Evolutionary conservation across 139 green algal genomes (phyloP), one percentile per base, ranked within the genome.

Genomic region (Chlamydomonas applanata): DNA sequence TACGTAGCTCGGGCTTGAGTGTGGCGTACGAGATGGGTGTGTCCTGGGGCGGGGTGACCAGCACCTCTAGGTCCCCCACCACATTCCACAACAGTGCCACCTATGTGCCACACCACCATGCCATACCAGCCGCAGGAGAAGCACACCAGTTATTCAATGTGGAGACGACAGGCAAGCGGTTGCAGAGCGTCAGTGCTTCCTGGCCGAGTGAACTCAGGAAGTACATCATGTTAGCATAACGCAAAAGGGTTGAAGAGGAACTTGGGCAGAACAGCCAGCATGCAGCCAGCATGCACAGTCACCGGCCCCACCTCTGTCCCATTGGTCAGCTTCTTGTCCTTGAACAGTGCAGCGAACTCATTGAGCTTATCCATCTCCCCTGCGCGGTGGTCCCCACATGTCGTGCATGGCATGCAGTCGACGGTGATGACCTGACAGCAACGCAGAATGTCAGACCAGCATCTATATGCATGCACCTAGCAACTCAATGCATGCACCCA

Each of bases 301-400:
- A 7, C 24, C 25, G 9, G 2, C 29, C 66, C 32, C 22, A 90
- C 74, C 72, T 86, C 81, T 0, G 79, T 85, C 49, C 71, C 73
- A 11, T 72, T 85, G 49, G 30, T 64, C 30, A 90, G 77, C 54
- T 82, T 85, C 68, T 83, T 83, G 27, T n/a, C 63, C 4, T 73
- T 27, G 56, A 91, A 88, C 54, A 78, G 72, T 20, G 27, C 22
- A 1, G 77, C 79, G 70, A 95, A 93, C 27, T 78, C 52, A 20
- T 89, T 78, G 64, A 95, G 85, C 2, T 79, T 79, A 3, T 52
- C 77, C 0, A 76, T 82, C 57, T 93, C 89, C 34, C 85, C 85
- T 81, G 75, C 34, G 22, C 66, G 19, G 35, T 11, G 11, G 7
- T 11, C 40, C 7, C 7, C 40, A 49, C 40, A 49, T 49, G 40